Evolutionary conservation across 2,329 filamentous ascomycete genomes (phyloP).

Genomic region (Clonostachys solani): DNA sequence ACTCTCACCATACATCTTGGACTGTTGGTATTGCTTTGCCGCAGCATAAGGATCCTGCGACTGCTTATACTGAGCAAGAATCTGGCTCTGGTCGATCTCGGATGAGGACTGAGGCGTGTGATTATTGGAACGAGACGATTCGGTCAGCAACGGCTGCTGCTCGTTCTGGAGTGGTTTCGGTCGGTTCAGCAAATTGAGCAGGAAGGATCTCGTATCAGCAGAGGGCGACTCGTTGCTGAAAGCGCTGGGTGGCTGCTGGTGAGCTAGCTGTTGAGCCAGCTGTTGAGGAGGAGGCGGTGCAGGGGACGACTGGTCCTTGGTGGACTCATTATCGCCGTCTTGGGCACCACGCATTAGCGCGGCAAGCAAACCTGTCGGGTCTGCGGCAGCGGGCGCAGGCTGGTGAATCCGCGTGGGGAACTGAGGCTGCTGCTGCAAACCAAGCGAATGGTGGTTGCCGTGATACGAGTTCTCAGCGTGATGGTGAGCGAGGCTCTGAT

Average conservation of each 20-base stretch:
- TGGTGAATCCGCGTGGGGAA: conserved; percentile 43
- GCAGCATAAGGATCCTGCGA: conserved; percentile 9
- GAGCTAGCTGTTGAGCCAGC: conserved; percentile 10
- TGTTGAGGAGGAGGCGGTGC: conserved; percentile 10
- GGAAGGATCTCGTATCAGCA: conserved; percentile 75
- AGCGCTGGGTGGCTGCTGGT: conserved; percentile 15
- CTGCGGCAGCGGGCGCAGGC: conserved; percentile 50
- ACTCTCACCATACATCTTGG: conserved; percentile 17
- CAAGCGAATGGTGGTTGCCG: conserved; percentile 3
- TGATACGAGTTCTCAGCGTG: conserved; percentile 9
- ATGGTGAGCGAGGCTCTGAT: conserved; percentile 8
- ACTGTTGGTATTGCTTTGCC: conserved; percentile 13
- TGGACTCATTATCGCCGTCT: conserved; percentile 33
- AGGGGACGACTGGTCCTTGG: conserved; percentile 9
- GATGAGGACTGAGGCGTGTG: conserved; percentile 38
- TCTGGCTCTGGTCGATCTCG: conserved; percentile 8
- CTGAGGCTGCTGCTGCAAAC: conserved; percentile 10
- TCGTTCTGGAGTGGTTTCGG: conserved; percentile 64
- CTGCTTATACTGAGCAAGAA: conserved; percentile 17
- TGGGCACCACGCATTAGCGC: conserved; percentile 56
- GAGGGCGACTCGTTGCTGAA: conserved; percentile 49
- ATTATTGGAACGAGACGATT: conserved; percentile 34
- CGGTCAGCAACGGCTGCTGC: conserved; percentile 31
- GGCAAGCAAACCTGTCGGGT: conserved; percentile 53
- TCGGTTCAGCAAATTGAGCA: conserved; percentile 81